Evolutionary conservation across 108 stramenopile genomes (phyloP).

Genomic region (Nannochloropsis salina): DNA sequence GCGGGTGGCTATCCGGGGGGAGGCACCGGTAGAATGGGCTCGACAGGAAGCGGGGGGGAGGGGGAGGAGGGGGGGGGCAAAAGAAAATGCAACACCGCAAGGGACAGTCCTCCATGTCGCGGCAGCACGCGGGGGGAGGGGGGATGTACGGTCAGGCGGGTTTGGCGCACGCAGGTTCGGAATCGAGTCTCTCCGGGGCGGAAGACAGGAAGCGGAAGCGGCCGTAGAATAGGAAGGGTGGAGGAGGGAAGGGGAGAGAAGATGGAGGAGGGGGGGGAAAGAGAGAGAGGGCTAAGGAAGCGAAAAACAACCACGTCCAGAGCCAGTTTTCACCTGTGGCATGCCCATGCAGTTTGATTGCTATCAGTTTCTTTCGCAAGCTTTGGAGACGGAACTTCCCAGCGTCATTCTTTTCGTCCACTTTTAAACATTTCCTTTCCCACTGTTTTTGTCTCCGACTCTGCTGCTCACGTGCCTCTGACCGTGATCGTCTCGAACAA

Average conservation of each 20-base stretch:
- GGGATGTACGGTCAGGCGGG: not conserved
- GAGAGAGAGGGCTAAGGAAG: not conserved
- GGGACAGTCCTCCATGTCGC: not conserved
- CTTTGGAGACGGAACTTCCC: too few species aligned
- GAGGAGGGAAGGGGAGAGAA: not conserved
- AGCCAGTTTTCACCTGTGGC: too few species aligned
- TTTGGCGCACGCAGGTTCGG: not conserved
- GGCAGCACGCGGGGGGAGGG: not conserved
- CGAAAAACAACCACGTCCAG: too few species aligned
- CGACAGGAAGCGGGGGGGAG: not conserved
- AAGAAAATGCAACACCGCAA: not conserved
- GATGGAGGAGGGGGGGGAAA: not conserved
- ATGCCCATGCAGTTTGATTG: too few species aligned
- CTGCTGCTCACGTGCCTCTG: too few species aligned
- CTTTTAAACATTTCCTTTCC: too few species aligned
- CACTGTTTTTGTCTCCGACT: too few species aligned
- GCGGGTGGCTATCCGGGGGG: not conserved
- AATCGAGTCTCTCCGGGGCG: not conserved
- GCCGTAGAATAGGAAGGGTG: not conserved
- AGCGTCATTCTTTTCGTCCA: too few species aligned
- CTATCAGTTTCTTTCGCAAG: too few species aligned
- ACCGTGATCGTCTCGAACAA: too few species aligned
- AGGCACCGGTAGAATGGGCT: not conserved
- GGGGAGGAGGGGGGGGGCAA: conserved; percentile 22
- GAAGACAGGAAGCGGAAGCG: not conserved